Evolutionary conservation across 139 green algal species (phyloP), one percentile per base, ranked within the genome.

Genomic region (Asterochloris sp.): DNA sequence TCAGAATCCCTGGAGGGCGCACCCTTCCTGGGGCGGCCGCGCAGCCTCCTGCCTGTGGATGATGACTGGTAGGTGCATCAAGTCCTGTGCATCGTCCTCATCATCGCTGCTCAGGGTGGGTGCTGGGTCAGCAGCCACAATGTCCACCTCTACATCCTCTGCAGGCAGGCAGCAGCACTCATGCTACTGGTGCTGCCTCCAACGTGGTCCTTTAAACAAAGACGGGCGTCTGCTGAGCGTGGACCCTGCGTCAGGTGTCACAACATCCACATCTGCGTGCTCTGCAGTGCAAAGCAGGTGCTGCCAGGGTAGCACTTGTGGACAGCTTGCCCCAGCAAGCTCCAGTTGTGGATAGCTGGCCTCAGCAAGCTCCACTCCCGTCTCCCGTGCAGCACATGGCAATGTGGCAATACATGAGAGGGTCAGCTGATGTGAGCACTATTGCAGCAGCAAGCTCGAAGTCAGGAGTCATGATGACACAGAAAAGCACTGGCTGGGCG

Each of bases 121-220:
- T 17, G 67, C 78, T n/a, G 77, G 73, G 62, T 84, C 76, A 23
- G 68, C 26, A 11, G 80, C 75, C 75, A 73, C n/a, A 27, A 87
- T 86, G 74, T 88, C 86, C 13, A 88, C 79, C 0, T 86, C 81
- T 21, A 23, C 67, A 13, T 79, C 74, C 13, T 80, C 83, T 21
- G 62, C 62, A 62, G 1, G 8, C 19, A 78, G 27, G 23, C 54
- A 54, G 47, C 26, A 64, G n/a, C 17, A 29, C 12, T 27, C 26
- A 9, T 10, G 13, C 16, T 21, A 62, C 61, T 28, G 26, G 54
- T 28, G 14, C 29, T 23, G 12, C 21, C 24, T 62, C 13, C 24
- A 74, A 2, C 11, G 13, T 8, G 61, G 26, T 15, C 17, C n/a
- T 12, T 21, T 29, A 21, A 61, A 10, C 8, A n/a, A 26, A 47